phyloP scores from a whole-genome alignment of 192 early-diverging fungal genomes.

The Chytriomyces sp. region DNA sequence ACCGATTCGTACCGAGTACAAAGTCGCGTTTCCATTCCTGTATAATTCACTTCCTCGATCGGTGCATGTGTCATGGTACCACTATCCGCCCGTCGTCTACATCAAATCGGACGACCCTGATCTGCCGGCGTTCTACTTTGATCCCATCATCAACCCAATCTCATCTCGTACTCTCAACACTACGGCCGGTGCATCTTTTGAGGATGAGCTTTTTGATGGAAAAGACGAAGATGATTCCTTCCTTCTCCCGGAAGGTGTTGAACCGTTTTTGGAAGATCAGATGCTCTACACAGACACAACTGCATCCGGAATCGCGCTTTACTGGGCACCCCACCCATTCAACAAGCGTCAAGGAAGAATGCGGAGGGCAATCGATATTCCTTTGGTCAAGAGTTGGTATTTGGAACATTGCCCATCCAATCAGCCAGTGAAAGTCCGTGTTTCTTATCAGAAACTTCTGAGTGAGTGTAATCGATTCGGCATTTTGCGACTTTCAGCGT shows the following conservation, averaged over 20 bases:
- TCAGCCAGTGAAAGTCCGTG: conserved; percentile 96
- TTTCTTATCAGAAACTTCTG: conserved; percentile 97
- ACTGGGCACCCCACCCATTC: conserved; percentile 98
- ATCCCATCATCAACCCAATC: conserved; percentile 98
- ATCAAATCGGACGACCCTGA: conserved; percentile 91
- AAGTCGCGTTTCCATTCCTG: conserved; percentile 96
- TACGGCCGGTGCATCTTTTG: conserved; percentile 60
- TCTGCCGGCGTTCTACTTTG: conserved; percentile 96
- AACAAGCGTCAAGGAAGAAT: conserved; percentile 89
- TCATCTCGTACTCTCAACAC: conserved; percentile 74
- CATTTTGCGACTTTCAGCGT: background rate
- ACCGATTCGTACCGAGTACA: conserved; percentile 98
- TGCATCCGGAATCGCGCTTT: conserved; percentile 87
- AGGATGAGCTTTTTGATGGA: conserved; percentile 49
- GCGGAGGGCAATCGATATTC: conserved; percentile 90
- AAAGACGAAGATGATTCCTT: conserved; percentile 73
- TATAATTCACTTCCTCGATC: conserved; percentile 97
- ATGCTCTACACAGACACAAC: conserved; percentile 91
- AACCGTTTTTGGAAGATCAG: conserved; percentile 80
- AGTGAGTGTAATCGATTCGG: conserved; percentile 13
- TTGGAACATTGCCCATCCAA: conserved; percentile 92
- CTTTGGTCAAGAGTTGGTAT: conserved; percentile 97
- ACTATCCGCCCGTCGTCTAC: conserved; percentile 88
- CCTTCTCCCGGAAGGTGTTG: conserved; percentile 75
- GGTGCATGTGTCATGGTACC: conserved; percentile 91